phyloP scores from a whole-genome alignment of 1,284 basidiomycete species.

The Lentinus polychrous region DNA sequence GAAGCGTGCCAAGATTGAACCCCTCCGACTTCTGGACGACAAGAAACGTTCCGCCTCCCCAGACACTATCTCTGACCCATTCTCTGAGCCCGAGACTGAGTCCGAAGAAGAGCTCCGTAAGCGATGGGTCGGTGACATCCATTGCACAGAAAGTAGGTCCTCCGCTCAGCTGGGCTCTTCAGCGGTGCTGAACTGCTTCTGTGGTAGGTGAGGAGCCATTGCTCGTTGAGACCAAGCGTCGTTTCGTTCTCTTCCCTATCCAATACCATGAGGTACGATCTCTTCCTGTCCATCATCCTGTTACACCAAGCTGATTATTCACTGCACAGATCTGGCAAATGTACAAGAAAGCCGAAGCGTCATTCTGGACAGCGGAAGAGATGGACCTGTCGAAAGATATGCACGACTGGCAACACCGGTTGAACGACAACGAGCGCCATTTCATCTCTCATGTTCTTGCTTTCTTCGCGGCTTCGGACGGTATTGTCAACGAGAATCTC shows the following conservation, averaged over 20 bases:
- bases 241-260: conserved; percentile 93
- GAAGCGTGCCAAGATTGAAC: conserved; percentile 14
- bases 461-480: conserved; percentile 95
- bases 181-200: not conserved
- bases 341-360: conserved; percentile 91
- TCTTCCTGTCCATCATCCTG: not conserved
- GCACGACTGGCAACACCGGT: conserved; percentile 88
- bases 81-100: conserved; percentile 7
- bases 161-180: not conserved
- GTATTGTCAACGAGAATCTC: conserved; percentile 97
- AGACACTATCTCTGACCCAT: conserved; percentile 12
- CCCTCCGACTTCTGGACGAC: conserved; percentile 25
- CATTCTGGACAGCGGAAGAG: conserved; percentile 98
- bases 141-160: conserved; percentile 24
- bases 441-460: conserved; percentile 96
- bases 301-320: not conserved
- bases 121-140: conserved; percentile 24
- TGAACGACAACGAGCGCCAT: conserved; percentile 92
- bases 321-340: conserved; percentile 83
- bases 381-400: conserved; percentile 95
- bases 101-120: conserved; percentile 14
- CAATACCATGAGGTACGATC: conserved; percentile 82
- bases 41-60: conserved; percentile 30
- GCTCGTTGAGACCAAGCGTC: conserved; percentile 71
- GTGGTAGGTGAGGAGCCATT: conserved; percentile 70